Evolutionary conservation across 2,329 filamentous ascomycete genomes (phyloP).

Genomic region (Aspergillus sergii): DNA sequence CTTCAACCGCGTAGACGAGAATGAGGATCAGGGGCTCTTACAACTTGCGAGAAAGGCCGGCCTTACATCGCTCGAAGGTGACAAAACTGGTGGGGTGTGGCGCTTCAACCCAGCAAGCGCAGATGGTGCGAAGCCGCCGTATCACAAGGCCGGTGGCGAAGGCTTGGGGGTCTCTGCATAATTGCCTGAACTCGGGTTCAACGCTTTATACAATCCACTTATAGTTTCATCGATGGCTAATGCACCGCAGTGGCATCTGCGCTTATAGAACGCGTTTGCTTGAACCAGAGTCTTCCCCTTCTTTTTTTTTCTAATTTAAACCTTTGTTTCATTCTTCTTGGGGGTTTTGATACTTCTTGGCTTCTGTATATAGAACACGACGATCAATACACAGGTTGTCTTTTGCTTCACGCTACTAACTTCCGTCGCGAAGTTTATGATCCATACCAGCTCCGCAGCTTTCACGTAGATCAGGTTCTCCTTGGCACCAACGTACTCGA

Average conservation of each 20-base stretch:
- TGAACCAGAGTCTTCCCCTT: constrained; percentile 1
- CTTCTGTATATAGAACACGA: constrained; percentile 13
- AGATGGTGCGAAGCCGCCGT: constrained; percentile 44
- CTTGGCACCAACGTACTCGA: neutral
- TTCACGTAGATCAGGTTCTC: neutral
- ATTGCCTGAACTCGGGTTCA: neutral
- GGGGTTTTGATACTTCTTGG: neutral
- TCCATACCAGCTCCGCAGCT: neutral
- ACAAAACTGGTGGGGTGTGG: constrained; percentile 73
- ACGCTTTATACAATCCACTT: neutral
- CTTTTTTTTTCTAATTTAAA: constrained; percentile 2
- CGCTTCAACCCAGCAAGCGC: constrained; percentile 63
- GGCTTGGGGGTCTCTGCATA: constrained; percentile 39
- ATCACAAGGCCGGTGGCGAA: constrained; percentile 43
- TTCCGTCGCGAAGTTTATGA: neutral
- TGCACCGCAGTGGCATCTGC: constrained; percentile 5
- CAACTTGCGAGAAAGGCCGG: constrained; percentile 47
- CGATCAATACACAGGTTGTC: constrained; percentile 2
- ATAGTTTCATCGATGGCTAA: neutral
- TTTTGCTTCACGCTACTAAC: neutral
- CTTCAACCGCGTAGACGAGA: constrained; percentile 59
- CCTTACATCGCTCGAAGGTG: constrained; percentile 54
- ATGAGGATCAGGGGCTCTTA: constrained; percentile 43
- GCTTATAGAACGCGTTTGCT: constrained; percentile 12
- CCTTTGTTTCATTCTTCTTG: neutral